These are phyloP conservation scores for Oidium heveae DNA, from an alignment of 2,329 filamentous ascomycete species.

Conservation along the genomic window DNA sequence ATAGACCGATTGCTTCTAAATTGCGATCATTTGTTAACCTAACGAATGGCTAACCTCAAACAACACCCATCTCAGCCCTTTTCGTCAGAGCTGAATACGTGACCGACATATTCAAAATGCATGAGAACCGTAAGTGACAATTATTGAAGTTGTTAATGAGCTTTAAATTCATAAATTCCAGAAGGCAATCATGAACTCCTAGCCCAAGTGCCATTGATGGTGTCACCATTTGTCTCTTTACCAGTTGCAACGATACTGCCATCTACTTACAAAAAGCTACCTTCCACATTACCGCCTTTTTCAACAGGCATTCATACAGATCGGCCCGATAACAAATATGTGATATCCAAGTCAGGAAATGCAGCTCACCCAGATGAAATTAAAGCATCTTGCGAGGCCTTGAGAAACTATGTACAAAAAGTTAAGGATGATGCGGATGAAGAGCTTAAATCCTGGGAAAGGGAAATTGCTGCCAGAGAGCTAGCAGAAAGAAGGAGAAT, in stretches of 20 bases:
- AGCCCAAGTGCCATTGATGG: slow-evolving; percentile 75
- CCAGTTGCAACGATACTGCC: slow-evolving; percentile 76
- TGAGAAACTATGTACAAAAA: slow-evolving; percentile 50
- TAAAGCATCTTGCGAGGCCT: slow-evolving; percentile 50
- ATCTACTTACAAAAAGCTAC: slow-evolving; percentile 82
- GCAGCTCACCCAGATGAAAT: slow-evolving; percentile 75
- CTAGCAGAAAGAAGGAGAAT: slow-evolving; percentile 57
- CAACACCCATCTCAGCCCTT: too few species aligned
- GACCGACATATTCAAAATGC: too few species aligned
- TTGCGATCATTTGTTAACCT: too few species aligned
- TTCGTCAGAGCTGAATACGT: too few species aligned
- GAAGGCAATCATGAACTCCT: slow-evolving; percentile 25
- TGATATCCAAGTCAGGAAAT: slow-evolving; percentile 53
- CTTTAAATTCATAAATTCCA: too few species aligned
- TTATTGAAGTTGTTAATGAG: too few species aligned
- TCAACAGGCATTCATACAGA: slow-evolving; percentile 25
- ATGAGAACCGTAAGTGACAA: too few species aligned
- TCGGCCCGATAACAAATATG: slow-evolving; percentile 38
- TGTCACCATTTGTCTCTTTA: slow-evolving; percentile 81
- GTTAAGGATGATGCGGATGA: slow-evolving; percentile 41
- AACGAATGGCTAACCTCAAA: too few species aligned
- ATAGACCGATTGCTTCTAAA: too few species aligned
- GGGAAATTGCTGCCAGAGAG: slow-evolving; percentile 35
- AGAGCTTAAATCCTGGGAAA: slow-evolving; percentile 45
- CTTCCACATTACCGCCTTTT: slow-evolving; percentile 60